Percentiles rank a stretch among this genome's conserved stretches.
Conservation (phyloP, 2,329 filamentous ascomycete genomes). For the Furcasterigmium sp. region DNA sequence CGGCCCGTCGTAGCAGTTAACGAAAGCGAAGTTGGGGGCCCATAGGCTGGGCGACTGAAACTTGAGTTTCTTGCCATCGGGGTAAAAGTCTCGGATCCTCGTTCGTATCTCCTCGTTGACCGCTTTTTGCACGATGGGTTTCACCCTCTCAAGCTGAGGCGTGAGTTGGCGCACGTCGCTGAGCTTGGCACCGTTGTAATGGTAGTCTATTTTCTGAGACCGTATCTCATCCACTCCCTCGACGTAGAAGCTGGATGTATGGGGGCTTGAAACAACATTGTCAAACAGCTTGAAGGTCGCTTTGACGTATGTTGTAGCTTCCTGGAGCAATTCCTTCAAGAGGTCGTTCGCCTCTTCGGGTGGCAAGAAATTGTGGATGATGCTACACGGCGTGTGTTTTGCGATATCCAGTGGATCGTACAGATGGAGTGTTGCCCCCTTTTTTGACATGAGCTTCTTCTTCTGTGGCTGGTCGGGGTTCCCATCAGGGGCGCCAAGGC, state of each 20-base stretch:
- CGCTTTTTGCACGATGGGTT: constrained; percentile 61
- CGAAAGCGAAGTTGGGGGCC: constrained; percentile 85
- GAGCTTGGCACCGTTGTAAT: constrained; percentile 77
- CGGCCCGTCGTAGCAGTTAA: constrained; percentile 86
- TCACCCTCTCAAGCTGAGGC: constrained; percentile 66
- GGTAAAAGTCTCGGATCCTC: constrained; percentile 65
- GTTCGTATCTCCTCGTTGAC: constrained; percentile 75
- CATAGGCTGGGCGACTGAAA: constrained; percentile 71
- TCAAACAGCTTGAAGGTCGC: constrained; percentile 84
- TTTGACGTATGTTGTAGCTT: constrained; percentile 65
- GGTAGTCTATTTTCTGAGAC: constrained; percentile 71
- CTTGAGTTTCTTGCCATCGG: constrained; percentile 65
- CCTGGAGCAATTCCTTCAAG: constrained; percentile 68
- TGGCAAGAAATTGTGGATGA: constrained; percentile 87
- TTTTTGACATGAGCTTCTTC: constrained; percentile 59
- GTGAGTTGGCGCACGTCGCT: constrained; percentile 72
- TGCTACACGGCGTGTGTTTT: constrained; percentile 79
- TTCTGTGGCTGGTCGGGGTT: constrained; percentile 21
- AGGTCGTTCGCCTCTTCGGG: constrained; percentile 65
- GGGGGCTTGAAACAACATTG: constrained; percentile 76
- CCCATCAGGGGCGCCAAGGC: constrained; percentile 12
- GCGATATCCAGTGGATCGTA: constrained; percentile 79
- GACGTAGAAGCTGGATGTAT: constrained; percentile 80
- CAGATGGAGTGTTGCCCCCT: constrained; percentile 77
- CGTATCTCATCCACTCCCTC: constrained; percentile 64